A percentile compares a stretch with the other conserved stretches of the same genome.
These are phyloP conservation scores for Neoscytalidium dimidiatum DNA, from an alignment of 2,329 filamentous ascomycete genomes.

Conservation along the genomic window DNA sequence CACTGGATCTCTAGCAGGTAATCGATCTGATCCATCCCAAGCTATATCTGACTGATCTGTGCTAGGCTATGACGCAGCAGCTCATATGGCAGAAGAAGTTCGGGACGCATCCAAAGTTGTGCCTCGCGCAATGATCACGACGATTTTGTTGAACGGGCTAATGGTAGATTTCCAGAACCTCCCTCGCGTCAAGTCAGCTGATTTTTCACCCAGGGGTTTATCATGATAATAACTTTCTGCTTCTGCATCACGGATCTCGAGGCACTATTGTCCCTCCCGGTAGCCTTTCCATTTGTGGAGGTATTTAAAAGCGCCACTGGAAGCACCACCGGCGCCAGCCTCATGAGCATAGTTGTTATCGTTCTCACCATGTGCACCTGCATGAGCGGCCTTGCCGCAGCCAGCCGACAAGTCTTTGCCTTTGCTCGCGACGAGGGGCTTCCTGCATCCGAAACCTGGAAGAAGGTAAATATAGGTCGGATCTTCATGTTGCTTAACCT, in stretches of 20 bases:
- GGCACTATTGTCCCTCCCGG: not conserved
- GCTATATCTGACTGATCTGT: too few relatives aligned
- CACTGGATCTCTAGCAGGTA: not conserved
- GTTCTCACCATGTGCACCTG: constrained; percentile 18
- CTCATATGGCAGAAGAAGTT: constrained; percentile 15
- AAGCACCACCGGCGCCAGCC: constrained; percentile 9
- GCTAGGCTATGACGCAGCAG: not conserved
- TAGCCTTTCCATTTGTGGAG: not conserved
- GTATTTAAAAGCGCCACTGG: constrained; percentile 11
- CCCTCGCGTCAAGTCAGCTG: not conserved
- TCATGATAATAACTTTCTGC: constrained; percentile 20
- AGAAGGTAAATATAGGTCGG: not conserved
- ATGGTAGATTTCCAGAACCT: not conserved
- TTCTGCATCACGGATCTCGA: constrained; percentile 20
- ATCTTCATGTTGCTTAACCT: too few relatives aligned
- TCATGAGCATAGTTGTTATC: constrained; percentile 18
- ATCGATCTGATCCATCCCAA: not conserved
- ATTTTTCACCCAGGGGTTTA: not conserved
- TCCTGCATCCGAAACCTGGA: not conserved
- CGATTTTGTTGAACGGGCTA: constrained; percentile 17
- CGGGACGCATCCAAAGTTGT: constrained; percentile 17
- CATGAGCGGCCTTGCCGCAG: constrained; percentile 21
- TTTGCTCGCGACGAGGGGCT: constrained; percentile 22
- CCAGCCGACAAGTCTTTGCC: constrained; percentile 22
- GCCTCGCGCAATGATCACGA: constrained; percentile 20